phyloP scores from a whole-genome alignment of 148 eudicot species.

The Chenopodium formosanum region DNA sequence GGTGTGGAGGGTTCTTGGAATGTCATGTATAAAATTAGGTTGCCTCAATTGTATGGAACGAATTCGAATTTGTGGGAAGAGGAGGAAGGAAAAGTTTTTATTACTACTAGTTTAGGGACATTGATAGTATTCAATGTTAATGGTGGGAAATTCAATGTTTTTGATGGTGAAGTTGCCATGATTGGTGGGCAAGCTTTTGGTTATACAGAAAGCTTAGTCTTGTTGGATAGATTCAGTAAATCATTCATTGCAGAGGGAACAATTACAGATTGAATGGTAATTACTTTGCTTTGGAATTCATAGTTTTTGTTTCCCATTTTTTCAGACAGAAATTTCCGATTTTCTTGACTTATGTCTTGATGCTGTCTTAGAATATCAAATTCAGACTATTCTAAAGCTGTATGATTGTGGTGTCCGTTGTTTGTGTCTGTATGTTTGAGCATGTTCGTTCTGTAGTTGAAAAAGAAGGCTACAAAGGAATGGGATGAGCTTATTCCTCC shows the following conservation, averaged over 20 bases:
- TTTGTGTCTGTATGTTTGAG: no score
- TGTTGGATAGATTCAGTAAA: background rate
- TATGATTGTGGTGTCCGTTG: no score
- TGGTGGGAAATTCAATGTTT: background rate
- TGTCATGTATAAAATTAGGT: background rate
- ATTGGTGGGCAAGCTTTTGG: background rate
- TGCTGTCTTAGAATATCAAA: no score
- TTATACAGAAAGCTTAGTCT: background rate
- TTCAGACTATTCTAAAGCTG: no score
- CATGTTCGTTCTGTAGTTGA: no score
- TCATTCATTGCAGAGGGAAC: background rate
- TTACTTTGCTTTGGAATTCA: no score
- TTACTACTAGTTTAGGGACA: background rate
- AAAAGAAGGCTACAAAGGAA: no score
- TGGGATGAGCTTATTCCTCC: no score
- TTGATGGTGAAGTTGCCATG: conserved; percentile 1
- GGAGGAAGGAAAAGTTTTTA: background rate
- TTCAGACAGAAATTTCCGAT: no score
- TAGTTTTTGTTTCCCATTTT: no score
- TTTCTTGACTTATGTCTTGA: no score
- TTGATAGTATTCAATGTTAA: background rate
- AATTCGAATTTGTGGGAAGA: background rate
- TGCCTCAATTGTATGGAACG: background rate
- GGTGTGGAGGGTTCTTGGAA: background rate
- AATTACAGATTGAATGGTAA: background rate